These are phyloP conservation scores for Lecanicillium sp. DNA, from an alignment of 2,329 filamentous ascomycete species.

Conservation along the genomic window DNA sequence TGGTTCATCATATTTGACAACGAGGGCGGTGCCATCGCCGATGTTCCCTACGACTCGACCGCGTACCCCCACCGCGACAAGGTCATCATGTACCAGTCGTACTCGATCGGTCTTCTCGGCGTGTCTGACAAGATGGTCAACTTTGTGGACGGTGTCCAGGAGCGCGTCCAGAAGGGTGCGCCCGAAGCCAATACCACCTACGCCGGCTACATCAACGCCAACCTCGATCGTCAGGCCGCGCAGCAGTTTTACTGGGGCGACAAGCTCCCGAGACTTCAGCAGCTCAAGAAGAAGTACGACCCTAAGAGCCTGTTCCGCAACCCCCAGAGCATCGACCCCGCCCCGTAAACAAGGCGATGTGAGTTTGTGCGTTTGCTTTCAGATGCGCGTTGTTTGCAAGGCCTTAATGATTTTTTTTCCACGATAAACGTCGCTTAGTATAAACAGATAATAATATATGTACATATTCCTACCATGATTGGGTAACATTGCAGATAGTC, in stretches of 20 bases:
- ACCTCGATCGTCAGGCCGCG: constrained; percentile 33
- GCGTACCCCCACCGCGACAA: constrained; percentile 60
- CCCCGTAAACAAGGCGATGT: constrained; percentile 9
- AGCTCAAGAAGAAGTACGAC: constrained; percentile 48
- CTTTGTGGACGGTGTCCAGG: constrained; percentile 48
- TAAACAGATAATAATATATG: neutral
- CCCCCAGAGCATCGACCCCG: constrained; percentile 47
- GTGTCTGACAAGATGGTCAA: constrained; percentile 39
- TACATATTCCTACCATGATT: neutral
- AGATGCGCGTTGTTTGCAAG: neutral
- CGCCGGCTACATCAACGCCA: constrained; percentile 56
- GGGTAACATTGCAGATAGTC: too few species aligned
- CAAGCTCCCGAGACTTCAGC: constrained; percentile 41
- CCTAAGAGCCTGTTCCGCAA: constrained; percentile 52
- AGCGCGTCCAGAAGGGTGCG: constrained; percentile 32
- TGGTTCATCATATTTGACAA: constrained; percentile 61
- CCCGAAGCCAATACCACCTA: constrained; percentile 45
- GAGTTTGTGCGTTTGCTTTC: too few species aligned
- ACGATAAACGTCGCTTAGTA: too few species aligned
- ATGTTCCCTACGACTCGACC: constrained; percentile 49
- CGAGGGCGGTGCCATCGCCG: constrained; percentile 53
- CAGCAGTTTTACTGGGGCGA: constrained; percentile 50
- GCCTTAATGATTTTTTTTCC: neutral
- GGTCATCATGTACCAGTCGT: constrained; percentile 58
- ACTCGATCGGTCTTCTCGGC: constrained; percentile 45